Conservation (phyloP, 2,329 filamentous ascomycete genomes). For the Cladophialophora bantiana region DNA sequence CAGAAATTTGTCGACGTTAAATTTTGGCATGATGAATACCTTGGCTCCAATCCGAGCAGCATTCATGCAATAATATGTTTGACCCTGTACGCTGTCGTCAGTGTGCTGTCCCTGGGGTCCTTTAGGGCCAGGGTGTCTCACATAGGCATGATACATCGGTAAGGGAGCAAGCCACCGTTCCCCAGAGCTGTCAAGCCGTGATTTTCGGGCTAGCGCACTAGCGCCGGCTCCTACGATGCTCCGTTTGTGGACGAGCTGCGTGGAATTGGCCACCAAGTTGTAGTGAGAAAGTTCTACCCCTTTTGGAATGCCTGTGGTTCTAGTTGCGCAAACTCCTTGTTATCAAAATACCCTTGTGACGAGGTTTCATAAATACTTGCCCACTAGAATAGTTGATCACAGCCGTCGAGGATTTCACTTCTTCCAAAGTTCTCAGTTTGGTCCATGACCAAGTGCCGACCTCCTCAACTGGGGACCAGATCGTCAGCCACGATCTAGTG, state of each 20-base stretch:
- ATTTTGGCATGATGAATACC: constrained; percentile 19
- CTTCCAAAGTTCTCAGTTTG: not conserved
- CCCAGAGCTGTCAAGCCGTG: constrained; percentile 1
- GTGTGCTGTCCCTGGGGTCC: too few relatives aligned
- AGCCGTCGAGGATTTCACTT: constrained; percentile 54
- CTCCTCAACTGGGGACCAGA: constrained; percentile 4
- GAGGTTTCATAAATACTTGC: not conserved
- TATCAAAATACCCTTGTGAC: too few relatives aligned
- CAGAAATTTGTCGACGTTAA: not conserved
- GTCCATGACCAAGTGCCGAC: constrained; percentile 8
- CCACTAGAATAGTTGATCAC: constrained; percentile 61
- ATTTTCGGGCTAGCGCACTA: not conserved
- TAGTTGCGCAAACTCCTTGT: not conserved
- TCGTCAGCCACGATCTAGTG: constrained; percentile 1
- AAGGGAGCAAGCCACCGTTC: constrained; percentile 21
- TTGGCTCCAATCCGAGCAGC: constrained; percentile 17
- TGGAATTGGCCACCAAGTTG: constrained; percentile 17
- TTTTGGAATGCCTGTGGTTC: constrained; percentile 66
- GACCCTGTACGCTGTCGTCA: constrained; percentile 45
- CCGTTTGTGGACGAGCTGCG: not conserved
- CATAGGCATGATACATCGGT: constrained; percentile 20
- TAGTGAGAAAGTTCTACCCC: constrained; percentile 64
- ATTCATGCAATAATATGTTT: constrained; percentile 17
- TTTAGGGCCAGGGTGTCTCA: not conserved
- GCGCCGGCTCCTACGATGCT: not conserved